phyloP scores from a whole-genome alignment of 2,329 filamentous ascomycete genomes.

The Onygena corvina region DNA sequence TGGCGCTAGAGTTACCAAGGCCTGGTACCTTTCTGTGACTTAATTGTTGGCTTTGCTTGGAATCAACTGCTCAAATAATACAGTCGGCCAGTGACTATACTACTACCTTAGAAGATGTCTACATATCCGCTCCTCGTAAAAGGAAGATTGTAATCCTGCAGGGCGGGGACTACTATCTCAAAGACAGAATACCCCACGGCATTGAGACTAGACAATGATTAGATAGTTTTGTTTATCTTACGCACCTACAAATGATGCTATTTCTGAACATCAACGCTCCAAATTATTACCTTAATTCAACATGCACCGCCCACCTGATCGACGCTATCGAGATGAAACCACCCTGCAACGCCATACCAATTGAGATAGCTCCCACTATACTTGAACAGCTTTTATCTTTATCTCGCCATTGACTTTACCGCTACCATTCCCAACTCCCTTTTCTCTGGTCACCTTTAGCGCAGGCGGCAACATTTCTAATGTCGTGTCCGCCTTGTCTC shows the following conservation, averaged over 20 bases:
- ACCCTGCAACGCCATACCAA: background rate
- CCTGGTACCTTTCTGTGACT: background rate
- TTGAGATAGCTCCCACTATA: constrained; percentile 6
- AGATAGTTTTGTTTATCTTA: too few relatives aligned
- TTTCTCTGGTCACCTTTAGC: constrained; percentile 21
- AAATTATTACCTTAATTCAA: background rate
- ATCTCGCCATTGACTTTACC: constrained; percentile 8
- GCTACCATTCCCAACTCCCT: background rate
- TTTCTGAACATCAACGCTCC: too few relatives aligned
- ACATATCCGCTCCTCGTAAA: too few relatives aligned
- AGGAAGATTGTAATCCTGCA: too few relatives aligned
- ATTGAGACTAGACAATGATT: too few relatives aligned
- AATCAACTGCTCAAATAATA: too few relatives aligned
- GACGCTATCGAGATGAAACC: background rate
- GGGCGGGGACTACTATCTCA: too few relatives aligned
- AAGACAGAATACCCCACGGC: too few relatives aligned
- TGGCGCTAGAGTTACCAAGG: background rate
- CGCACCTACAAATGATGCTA: too few relatives aligned
- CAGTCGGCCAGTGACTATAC: too few relatives aligned
- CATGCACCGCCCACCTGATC: background rate
- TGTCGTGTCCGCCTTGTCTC: constrained; percentile 35
- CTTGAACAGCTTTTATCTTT: constrained; percentile 11
- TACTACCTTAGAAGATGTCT: too few relatives aligned
- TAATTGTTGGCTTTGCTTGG: too few relatives aligned
- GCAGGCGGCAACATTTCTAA: constrained; percentile 29